Evolutionary conservation across 495 filamentous ascomycete genomes (phyloP), one percentile per base, ranked within the genome.

Genomic region (Mytilinidion resinicola): DNA sequence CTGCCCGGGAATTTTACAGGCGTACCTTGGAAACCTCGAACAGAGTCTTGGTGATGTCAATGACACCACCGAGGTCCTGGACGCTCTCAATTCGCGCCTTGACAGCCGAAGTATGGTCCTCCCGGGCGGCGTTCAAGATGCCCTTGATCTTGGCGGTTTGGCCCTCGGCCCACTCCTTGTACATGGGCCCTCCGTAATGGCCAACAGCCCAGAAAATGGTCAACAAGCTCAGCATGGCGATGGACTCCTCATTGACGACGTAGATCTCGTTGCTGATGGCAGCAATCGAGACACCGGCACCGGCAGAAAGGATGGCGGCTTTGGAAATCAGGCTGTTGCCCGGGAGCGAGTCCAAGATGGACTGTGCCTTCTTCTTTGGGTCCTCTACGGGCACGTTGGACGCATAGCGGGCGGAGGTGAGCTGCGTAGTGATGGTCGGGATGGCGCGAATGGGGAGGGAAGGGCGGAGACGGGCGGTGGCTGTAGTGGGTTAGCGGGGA

Each of bases 221-320:
- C 67, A 97, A 78, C 58, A 96, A 77, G 72, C 84, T 89, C 77
- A 99, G 80, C 54, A 88, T 87, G 66, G 95, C 87, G 67, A 99
- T 85, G 57, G 91, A 82, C 80, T 99, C 95, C 80, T 97, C 92
- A 78, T 97, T 99, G 74, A 99, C 80, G 72, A 99, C 89, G 75
- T 96, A 99, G 79, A 97, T 86, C 80, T 99, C 95, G 77, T 96
- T 99, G 85, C 87, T 92, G 78, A 99, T 91, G 69, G 93, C 95
- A 70, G 91, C 93, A 68, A 96, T 81, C 65, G 89, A 90, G 61
- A 91, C 70, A 78, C 90, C 91, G 71, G 95, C 90, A 57, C 85
- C 85, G 57, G 90, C 90, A 67, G 93, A 97, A 57, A 99, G 84
- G 73, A 95, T 88, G 69, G 95, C 95, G 61, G 90, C 90, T 84